phyloP scores from a whole-genome alignment of 2,329 filamentous ascomycete species.

The Pseudocercospora cruenta region DNA sequence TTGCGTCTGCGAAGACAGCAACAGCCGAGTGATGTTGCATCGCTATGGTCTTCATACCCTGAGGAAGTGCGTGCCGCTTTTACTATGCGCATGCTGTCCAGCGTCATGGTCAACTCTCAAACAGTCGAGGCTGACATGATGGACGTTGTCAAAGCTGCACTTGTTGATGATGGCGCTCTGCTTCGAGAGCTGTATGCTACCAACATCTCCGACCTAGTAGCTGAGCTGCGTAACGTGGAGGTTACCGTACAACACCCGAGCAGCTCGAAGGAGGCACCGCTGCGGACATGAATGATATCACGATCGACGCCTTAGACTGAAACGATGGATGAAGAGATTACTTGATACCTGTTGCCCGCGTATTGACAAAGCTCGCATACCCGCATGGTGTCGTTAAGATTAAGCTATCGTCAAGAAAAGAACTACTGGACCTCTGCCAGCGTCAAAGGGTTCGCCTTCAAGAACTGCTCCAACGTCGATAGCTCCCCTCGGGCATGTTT shows the following conservation, averaged over 20 bases:
- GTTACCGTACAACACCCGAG: neutral
- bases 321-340: no score
- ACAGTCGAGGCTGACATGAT: neutral
- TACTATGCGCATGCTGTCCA: neutral
- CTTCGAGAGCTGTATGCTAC: neutral
- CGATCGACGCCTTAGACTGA: no score
- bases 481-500: constrained; percentile 38
- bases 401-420: neutral
- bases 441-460: constrained; percentile 35
- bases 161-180: neutral
- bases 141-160: neutral
- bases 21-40: neutral
- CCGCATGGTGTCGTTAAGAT: no score
- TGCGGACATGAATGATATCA: no score
- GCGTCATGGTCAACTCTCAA: neutral
- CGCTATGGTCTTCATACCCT: neutral
- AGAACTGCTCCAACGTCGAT: constrained; percentile 45
- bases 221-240: neutral
- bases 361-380: no score
- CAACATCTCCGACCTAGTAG: neutral
- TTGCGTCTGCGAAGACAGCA: neutral
- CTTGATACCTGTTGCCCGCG: no score
- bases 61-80: neutral
- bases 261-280: no score
- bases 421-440: neutral